Percentiles rank a stretch among this genome's conserved stretches.
These are phyloP conservation scores for Talaromyces adpressus DNA, from an alignment of 495 filamentous ascomycete genomes.

Conservation along the genomic window DNA sequence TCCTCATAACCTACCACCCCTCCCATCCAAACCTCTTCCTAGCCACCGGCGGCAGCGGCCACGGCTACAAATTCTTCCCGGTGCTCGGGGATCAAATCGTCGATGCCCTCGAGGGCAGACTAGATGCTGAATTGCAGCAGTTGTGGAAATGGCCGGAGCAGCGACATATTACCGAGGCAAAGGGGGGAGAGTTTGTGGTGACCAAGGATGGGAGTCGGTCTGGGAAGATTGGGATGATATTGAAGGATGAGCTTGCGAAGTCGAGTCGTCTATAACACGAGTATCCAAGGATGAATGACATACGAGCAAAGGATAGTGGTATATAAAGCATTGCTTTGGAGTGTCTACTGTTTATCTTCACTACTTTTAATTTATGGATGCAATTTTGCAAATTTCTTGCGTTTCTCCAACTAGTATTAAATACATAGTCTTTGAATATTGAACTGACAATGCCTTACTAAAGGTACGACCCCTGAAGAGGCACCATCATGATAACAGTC, in stretches of 20 bases:
- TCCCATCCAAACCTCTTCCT: slow-evolving; percentile 61
- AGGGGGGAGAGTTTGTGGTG: slow-evolving; percentile 26
- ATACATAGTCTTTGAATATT: background rate
- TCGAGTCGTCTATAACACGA: slow-evolving; percentile 6
- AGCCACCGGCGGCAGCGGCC: slow-evolving; percentile 78
- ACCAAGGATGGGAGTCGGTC: slow-evolving; percentile 51
- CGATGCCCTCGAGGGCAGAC: slow-evolving; percentile 52
- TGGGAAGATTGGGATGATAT: slow-evolving; percentile 20
- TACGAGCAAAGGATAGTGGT: too few species aligned
- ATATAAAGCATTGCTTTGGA: too few species aligned
- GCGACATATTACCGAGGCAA: background rate
- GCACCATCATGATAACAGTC: background rate
- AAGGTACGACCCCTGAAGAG: background rate
- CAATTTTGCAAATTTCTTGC: background rate
- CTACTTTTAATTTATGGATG: background rate
- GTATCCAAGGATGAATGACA: too few species aligned
- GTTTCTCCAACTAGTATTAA: background rate
- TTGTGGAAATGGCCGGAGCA: slow-evolving; percentile 64
- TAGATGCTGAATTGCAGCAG: slow-evolving; percentile 47
- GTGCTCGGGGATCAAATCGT: slow-evolving; percentile 74
- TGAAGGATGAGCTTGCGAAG: slow-evolving; percentile 37
- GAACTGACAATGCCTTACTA: background rate
- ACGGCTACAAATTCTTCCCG: slow-evolving; percentile 86
- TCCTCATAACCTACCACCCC: slow-evolving; percentile 74
- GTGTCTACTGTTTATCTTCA: background rate